These are phyloP conservation scores for Rubia tinctorum DNA, from an alignment of 305 asterid genomes.

Conservation along the genomic window DNA sequence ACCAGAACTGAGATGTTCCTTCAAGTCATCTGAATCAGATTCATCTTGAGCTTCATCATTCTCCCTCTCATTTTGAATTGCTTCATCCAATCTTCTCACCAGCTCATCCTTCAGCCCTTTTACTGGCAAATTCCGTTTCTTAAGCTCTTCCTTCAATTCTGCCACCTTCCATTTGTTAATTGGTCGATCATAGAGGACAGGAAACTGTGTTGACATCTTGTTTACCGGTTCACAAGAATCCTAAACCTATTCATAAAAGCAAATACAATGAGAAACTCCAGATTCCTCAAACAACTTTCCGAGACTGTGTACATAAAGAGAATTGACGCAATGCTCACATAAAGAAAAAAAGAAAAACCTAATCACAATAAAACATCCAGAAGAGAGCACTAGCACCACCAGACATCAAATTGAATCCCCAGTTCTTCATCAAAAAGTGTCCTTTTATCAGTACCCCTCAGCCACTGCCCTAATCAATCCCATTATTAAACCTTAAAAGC, in stretches of 20 bases:
- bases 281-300: background rate
- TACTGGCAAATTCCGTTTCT: slow-evolving; percentile 53
- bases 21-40: background rate
- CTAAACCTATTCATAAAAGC: slow-evolving; percentile 8
- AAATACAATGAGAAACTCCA: background rate
- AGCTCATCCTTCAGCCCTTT: slow-evolving; percentile 80
- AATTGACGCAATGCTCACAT: background rate
- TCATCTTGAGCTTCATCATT: slow-evolving; percentile 16
- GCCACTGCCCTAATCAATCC: background rate
- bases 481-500: background rate
- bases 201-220: slow-evolving; percentile 66
- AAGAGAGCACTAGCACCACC: too few species aligned
- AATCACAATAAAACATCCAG: background rate
- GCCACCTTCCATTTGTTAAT: slow-evolving; percentile 86
- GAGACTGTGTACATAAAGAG: background rate
- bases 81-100: slow-evolving; percentile 73
- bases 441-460: background rate
- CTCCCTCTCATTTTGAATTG: slow-evolving; percentile 50
- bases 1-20: slow-evolving; percentile 30
- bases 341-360: background rate
- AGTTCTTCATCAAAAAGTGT: background rate
- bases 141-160: slow-evolving; percentile 86
- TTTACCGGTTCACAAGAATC: slow-evolving; percentile 7
- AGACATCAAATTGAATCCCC: background rate
- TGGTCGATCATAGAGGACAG: slow-evolving; percentile 49